Evolutionary conservation across 352 stramenopile genomes (phyloP).

Genomic region (Phytophthora parvispora): DNA sequence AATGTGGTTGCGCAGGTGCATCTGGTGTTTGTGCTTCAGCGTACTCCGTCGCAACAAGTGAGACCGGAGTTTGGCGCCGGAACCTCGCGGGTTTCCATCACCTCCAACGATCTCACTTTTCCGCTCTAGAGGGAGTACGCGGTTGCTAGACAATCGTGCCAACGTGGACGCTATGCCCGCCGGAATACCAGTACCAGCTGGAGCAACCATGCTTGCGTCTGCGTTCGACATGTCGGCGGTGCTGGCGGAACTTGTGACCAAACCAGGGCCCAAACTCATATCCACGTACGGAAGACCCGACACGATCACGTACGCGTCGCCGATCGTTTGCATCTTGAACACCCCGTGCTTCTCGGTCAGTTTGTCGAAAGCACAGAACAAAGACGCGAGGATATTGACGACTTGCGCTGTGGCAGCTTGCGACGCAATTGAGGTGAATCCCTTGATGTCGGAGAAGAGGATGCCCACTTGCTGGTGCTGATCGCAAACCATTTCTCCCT

Average conservation of each 20-base stretch:
- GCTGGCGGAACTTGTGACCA: slow-evolving; percentile 35
- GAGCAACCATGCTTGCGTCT: slow-evolving; percentile 24
- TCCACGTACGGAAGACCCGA: slow-evolving; percentile 89
- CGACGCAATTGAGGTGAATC: slow-evolving; percentile 93
- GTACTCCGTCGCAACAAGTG: slow-evolving; percentile 57
- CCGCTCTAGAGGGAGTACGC: slow-evolving; percentile 55
- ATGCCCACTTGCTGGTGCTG: slow-evolving; percentile 91
- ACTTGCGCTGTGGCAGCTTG: slow-evolving; percentile 89
- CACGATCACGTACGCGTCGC: slow-evolving; percentile 94
- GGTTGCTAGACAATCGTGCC: slow-evolving; percentile 48
- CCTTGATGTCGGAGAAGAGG: slow-evolving; percentile 94
- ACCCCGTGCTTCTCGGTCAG: slow-evolving; percentile 94
- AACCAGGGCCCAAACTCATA: slow-evolving; percentile 79
- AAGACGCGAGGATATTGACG: slow-evolving; percentile 92
- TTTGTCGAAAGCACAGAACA: slow-evolving; percentile 94
- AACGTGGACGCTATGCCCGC: slow-evolving; percentile 10
- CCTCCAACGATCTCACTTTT: slow-evolving; percentile 20
- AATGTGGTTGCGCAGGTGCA: slow-evolving; percentile 87
- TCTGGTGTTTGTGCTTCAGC: slow-evolving; percentile 87
- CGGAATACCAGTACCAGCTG: slow-evolving; percentile 5
- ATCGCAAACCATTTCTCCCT: slow-evolving; percentile 86
- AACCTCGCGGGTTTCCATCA: slow-evolving; percentile 8
- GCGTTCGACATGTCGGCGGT: slow-evolving; percentile 29
- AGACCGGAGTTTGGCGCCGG: slow-evolving; percentile 23
- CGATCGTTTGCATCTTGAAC: slow-evolving; percentile 96